Evolutionary conservation across 169 alveolate genomes (phyloP), one percentile per base, ranked within the genome.

Genomic region (Cryptosporidium meleagridis): DNA sequence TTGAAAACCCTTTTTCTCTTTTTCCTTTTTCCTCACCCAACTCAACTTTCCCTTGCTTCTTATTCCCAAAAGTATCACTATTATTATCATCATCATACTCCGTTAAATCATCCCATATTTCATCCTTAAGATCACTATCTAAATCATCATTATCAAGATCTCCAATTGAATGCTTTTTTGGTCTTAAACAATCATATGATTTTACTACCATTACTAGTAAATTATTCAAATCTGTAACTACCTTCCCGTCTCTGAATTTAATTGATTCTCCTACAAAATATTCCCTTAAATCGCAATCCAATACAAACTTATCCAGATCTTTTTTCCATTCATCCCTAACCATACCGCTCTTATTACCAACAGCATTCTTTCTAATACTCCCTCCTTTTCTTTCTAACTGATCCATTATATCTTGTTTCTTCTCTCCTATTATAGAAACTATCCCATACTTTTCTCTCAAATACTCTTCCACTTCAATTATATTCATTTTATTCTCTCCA

Each of bases 361-460:
- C 18, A 45, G 2, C 18, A 45, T 75, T 75, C 86, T 69, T 48
- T 8, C 35, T 31, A 26, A 7, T 10, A 6, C 9, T 16, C 39
- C 18, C 31, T 29, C 62, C 26, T 0, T 37, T 39, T 31, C 35
- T 41, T 6, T 45, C 51, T 6, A 80, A n/a, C 2, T 37, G 21
- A 12, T 80, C 87, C 31, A 80, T 14, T 59, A 80, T 18, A 6
- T 62, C 86, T 23, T 73, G 68, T 26, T 39, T 61, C 55, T 29
- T 59, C 14, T 80, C 73, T 3, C 62, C 37, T 26, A 61, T 41
- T 5, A 80, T 31, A 0, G 87, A 73, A 0, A 52, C 16, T 12
- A 73, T 35, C 8, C 73, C 75, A 62, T 80, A 80, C 44, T 80
- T 80, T 9, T 80, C 48, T 53, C 21, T 80, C 16, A 80, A 61